phyloP scores from a whole-genome alignment of 2,329 filamentous ascomycete species.

The Colletotrichum gloeosporioides region DNA sequence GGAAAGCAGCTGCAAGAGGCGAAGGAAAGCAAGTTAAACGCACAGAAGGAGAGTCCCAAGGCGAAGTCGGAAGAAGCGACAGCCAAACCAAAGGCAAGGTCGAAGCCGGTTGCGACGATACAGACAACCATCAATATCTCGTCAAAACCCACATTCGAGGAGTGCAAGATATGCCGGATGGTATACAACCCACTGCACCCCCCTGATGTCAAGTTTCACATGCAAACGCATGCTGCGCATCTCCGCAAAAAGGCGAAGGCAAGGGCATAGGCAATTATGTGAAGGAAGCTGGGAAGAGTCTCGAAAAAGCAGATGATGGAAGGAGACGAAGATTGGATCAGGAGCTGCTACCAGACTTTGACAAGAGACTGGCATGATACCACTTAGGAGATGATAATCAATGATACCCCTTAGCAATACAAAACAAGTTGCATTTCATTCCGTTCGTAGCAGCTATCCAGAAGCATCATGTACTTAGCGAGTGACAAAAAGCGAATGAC shows the following conservation, averaged over 20 bases:
- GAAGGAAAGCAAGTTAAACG: neutral
- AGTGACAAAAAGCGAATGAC: neutral
- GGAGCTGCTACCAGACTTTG: neutral
- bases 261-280: neutral
- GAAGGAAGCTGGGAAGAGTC: neutral
- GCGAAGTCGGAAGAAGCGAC: neutral
- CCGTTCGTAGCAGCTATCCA: neutral
- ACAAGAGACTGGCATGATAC: neutral
- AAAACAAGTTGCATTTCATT: neutral
- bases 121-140: constrained; percentile 53
- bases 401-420: constrained; percentile 5
- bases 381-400: neutral
- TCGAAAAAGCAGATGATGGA: neutral
- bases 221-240: constrained; percentile 36
- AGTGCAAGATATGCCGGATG: constrained; percentile 47
- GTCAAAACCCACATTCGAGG: constrained; percentile 44
- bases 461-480: neutral
- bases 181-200: constrained; percentile 50
- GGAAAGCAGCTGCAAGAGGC: neutral
- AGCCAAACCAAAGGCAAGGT: constrained; percentile 1
- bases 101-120: constrained; percentile 29
- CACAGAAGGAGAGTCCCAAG: neutral
- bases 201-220: constrained; percentile 48
- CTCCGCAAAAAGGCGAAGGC: neutral
- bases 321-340: neutral